phyloP scores from a whole-genome alignment of 2,329 filamentous ascomycete genomes.

The Hymenoscyphus occultus region DNA sequence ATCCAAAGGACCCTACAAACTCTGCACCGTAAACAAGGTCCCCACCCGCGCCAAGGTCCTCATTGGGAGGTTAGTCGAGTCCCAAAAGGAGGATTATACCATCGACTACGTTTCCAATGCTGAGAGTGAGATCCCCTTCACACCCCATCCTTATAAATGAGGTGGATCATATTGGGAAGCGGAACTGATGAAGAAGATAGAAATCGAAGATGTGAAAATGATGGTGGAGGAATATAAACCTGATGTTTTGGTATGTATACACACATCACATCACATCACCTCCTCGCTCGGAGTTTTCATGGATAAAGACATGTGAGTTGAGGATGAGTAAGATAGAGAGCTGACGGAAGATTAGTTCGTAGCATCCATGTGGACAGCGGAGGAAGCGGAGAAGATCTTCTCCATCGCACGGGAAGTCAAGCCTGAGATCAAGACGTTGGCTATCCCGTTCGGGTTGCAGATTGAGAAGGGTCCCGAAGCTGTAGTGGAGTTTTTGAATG shows the following conservation, averaged over 20 bases:
- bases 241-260: slow-evolving; percentile 49
- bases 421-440: slow-evolving; percentile 49
- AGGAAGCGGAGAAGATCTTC: slow-evolving; percentile 47
- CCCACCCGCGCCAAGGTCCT: slow-evolving; percentile 62
- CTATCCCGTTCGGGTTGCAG: slow-evolving; percentile 53
- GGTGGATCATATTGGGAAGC: not conserved
- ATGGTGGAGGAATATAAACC: slow-evolving; percentile 52
- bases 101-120: slow-evolving; percentile 62
- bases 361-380: slow-evolving; percentile 52
- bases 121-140: slow-evolving; percentile 47
- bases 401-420: slow-evolving; percentile 43
- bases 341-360: slow-evolving; percentile 44
- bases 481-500: slow-evolving; percentile 50
- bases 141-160: not conserved
- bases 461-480: slow-evolving; percentile 52
- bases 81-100: slow-evolving; percentile 59
- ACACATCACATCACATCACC: not conserved
- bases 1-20: slow-evolving; percentile 55
- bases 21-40: slow-evolving; percentile 66
- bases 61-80: slow-evolving; percentile 59
- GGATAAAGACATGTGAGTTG: not conserved
- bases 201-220: slow-evolving; percentile 52
- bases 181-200: slow-evolving; percentile 32
- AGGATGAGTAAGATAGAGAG: not conserved
- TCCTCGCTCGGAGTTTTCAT: no score